Evolutionary conservation across 176 grass and related monocot species (phyloP).

Genomic region (Lolium rigidum): DNA sequence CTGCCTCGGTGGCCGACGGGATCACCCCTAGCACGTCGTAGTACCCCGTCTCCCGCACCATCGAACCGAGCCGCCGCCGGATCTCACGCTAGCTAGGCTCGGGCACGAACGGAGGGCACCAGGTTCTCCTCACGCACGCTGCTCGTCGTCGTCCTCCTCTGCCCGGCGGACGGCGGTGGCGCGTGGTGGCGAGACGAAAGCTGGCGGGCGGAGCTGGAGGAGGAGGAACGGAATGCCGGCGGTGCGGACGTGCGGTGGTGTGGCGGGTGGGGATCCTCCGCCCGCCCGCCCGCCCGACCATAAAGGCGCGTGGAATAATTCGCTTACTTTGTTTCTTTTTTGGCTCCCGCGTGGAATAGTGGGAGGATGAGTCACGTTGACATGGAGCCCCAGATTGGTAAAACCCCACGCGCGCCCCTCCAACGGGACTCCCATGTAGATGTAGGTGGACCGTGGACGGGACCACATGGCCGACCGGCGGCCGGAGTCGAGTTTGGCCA

Average conservation of each 20-base stretch:
- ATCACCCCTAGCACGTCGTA: constrained; percentile 91
- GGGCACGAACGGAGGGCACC: neutral
- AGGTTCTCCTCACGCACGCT: constrained; percentile 5
- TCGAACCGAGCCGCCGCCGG: constrained; percentile 31
- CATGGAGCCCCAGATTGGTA: constrained; percentile 19
- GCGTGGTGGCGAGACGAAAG: neutral
- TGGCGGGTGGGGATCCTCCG: constrained; percentile 32
- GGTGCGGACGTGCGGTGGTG: constrained; percentile 1
- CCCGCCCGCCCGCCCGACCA: constrained; percentile 24
- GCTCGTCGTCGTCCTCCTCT: too few species aligned
- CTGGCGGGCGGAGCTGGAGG: neutral
- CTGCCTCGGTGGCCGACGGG: constrained; percentile 73
- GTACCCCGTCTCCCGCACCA: constrained; percentile 91
- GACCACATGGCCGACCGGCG: too few species aligned
- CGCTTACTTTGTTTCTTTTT: constrained; percentile 18
- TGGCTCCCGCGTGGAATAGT: constrained; percentile 42
- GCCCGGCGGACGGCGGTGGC: neutral
- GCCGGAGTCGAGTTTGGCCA: too few species aligned
- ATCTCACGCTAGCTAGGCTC: neutral
- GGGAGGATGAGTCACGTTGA: constrained; percentile 53
- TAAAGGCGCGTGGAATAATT: constrained; percentile 63
- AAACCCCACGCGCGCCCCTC: neutral
- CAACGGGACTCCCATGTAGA: neutral
- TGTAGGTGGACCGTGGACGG: too few species aligned
- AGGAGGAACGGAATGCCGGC: constrained; percentile 26